Percentiles rank a stretch among this genome's conserved stretches.
These are phyloP conservation scores for Cladosporium velox DNA, from an alignment of 2,329 filamentous ascomycete species.

Conservation along the genomic window DNA sequence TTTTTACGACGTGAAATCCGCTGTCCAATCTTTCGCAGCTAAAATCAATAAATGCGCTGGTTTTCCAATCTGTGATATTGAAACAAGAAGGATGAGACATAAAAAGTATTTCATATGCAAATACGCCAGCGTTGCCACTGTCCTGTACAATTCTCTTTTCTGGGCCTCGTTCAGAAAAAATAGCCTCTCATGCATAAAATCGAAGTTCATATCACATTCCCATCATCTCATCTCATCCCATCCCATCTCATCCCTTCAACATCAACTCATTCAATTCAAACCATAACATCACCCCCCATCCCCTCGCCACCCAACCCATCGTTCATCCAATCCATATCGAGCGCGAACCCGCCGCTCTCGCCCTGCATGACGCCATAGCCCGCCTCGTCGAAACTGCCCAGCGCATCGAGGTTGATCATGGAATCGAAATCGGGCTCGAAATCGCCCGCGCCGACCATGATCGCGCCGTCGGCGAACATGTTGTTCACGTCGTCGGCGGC, in stretches of 20 bases:
- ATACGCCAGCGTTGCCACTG: neutral
- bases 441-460: slow-evolving; percentile 27
- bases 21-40: neutral
- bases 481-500: neutral
- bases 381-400: slow-evolving; percentile 30
- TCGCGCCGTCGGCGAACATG: slow-evolving; percentile 20
- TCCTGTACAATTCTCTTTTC: neutral
- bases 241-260: too few relatives aligned
- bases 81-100: too few relatives aligned
- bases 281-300: neutral
- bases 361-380: slow-evolving; percentile 34
- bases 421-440: slow-evolving; percentile 42
- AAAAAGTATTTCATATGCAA: neutral
- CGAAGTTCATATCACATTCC: neutral
- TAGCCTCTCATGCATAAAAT: neutral
- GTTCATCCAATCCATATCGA: slow-evolving; percentile 42
- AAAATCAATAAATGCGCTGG: too few relatives aligned
- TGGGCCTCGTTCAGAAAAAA: neutral
- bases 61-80: too few relatives aligned
- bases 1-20: neutral
- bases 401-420: slow-evolving; percentile 41
- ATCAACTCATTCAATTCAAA: neutral
- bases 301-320: neutral
- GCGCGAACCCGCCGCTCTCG: slow-evolving; percentile 37
- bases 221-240: too few relatives aligned